A percentile compares a stretch with the other conserved stretches of the same genome.
phyloP scores from a whole-genome alignment of 352 stramenopile species.

The Stephanocyclus meneghinianus region DNA sequence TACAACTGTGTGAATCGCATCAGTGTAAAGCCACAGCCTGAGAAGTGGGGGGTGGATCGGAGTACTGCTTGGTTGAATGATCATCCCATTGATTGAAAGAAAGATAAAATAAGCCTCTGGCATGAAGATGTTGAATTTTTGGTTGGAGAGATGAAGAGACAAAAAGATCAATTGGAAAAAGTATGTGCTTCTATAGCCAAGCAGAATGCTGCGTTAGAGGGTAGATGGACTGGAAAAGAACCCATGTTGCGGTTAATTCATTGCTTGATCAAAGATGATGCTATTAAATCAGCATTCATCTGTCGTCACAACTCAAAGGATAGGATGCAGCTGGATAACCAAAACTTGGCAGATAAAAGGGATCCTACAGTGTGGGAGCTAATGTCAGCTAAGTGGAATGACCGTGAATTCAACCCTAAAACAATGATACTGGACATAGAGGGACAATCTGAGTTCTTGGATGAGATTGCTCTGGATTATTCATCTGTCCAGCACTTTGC shows the following conservation, averaged over 20 bases:
- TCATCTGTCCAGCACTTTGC: background rate
- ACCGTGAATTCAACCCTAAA: background rate
- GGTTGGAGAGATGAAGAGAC: too few species aligned
- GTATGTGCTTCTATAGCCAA: background rate
- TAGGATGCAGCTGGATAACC: background rate
- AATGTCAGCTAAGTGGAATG: slow-evolving; percentile 11
- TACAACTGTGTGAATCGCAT: too few species aligned
- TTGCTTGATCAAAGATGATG: slow-evolving; percentile 12
- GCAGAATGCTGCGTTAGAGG: background rate
- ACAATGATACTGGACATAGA: background rate
- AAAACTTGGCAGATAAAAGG: slow-evolving; percentile 6
- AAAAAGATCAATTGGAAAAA: too few species aligned
- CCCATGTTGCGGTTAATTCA: background rate
- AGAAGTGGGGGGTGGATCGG: too few species aligned
- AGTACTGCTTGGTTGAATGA: too few species aligned
- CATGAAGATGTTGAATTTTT: too few species aligned
- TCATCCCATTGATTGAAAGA: too few species aligned
- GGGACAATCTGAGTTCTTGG: background rate
- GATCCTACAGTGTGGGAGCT: slow-evolving; percentile 1
- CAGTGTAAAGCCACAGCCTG: too few species aligned
- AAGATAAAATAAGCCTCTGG: too few species aligned
- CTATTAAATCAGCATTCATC: background rate
- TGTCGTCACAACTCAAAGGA: background rate
- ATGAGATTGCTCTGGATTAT: slow-evolving; percentile 1
- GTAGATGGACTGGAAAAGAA: background rate